Conservation (phyloP, 345 rosid genomes). For the Salix arbutifolia region DNA sequence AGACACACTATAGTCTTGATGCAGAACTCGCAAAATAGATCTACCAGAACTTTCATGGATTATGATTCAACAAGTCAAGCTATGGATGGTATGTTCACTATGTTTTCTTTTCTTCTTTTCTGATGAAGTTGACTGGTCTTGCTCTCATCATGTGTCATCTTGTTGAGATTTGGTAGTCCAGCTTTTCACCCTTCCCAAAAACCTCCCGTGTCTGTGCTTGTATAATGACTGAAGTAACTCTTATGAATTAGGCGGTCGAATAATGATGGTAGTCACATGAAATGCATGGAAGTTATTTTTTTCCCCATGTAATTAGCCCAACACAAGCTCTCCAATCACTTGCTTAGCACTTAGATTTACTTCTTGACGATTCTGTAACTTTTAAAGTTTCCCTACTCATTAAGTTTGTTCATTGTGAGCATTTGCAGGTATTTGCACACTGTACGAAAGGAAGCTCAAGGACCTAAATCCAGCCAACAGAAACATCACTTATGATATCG, state of each 20-base stretch:
- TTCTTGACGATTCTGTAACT: not conserved
- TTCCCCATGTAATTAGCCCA: not conserved
- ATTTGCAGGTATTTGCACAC: conserved; percentile 63
- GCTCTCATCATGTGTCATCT: not conserved
- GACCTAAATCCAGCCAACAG: conserved; percentile 71
- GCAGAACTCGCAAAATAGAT: conserved; percentile 74
- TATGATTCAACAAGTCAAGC: conserved; percentile 83
- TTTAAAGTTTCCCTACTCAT: not conserved
- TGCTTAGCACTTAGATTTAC: not conserved
- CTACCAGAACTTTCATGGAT: conserved; percentile 94
- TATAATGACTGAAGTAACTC: not conserved
- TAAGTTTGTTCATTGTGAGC: not conserved
- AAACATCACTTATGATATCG: conserved; percentile 68
- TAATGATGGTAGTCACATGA: not conserved
- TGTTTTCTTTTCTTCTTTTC: not conserved
- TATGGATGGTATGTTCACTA: conserved; percentile 69
- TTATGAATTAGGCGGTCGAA: not conserved
- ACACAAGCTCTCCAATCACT: not conserved
- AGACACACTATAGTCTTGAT: conserved; percentile 89
- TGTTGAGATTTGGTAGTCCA: not conserved
- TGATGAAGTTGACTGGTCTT: not conserved
- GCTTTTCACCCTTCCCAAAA: not conserved
- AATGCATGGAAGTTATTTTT: not conserved
- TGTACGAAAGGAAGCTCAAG: conserved; percentile 80
- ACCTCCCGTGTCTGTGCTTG: not conserved